These are phyloP conservation scores for Fusarium longipes DNA, from an alignment of 2,329 filamentous ascomycete genomes.

Conservation along the genomic window DNA sequence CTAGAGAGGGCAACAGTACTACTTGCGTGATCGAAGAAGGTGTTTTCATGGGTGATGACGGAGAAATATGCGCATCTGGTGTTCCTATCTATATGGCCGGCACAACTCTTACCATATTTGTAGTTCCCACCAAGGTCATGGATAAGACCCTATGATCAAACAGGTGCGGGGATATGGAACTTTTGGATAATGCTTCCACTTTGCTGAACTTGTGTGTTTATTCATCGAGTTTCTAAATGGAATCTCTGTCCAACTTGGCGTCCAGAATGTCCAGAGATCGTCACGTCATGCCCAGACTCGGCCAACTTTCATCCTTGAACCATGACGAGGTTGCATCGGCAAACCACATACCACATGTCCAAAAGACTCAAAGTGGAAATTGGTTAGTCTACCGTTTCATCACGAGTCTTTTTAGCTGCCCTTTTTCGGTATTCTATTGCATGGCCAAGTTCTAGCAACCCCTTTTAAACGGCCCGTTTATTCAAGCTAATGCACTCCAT, in stretches of 20 bases:
- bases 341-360: not conserved
- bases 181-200: slow-evolving; percentile 36
- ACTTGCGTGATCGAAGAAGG: no score
- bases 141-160: slow-evolving; percentile 48
- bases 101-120: slow-evolving; percentile 44
- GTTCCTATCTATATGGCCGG: slow-evolving; percentile 52
- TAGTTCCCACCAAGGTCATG: slow-evolving; percentile 49
- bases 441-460: slow-evolving; percentile 4
- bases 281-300: not conserved
- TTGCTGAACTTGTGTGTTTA: no score
- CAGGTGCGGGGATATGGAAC: slow-evolving; percentile 42
- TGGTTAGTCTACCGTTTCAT: not conserved
- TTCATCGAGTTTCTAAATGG: no score
- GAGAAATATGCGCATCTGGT: slow-evolving; percentile 49
- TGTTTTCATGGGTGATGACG: no score
- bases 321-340: slow-evolving; percentile 13
- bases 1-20: no score
- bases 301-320: not conserved
- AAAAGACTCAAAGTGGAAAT: not conserved
- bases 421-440: not conserved
- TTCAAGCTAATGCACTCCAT: slow-evolving; percentile 6
- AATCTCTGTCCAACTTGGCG: no score
- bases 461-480: slow-evolving; percentile 28
- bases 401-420: not conserved
- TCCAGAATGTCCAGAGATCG: not conserved